Evolutionary conservation across 306 rosid genomes (phyloP).

Genomic region (Acacia acuminata): DNA sequence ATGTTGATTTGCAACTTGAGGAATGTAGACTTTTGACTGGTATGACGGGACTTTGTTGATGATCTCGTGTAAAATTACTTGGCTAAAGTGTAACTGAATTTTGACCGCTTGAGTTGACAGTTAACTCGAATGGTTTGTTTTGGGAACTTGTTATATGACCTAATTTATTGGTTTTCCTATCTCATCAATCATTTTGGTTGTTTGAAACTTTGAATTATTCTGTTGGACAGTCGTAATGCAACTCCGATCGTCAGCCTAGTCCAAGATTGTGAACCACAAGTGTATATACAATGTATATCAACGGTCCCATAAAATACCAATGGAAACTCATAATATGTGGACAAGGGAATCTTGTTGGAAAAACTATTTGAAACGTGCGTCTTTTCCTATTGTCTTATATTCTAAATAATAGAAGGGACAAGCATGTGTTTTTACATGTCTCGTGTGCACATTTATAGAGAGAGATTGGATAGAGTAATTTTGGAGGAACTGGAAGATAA

Average conservation of each 20-base stretch:
- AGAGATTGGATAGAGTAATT: not conserved
- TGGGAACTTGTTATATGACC: not conserved
- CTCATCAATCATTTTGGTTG: slow-evolving; percentile 3
- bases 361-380: not conserved
- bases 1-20: slow-evolving; percentile 21
- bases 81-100: not conserved
- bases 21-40: slow-evolving; percentile 7
- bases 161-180: slow-evolving; percentile 2
- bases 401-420: not conserved
- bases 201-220: no score
- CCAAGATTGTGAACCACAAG: not conserved
- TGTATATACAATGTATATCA: not conserved
- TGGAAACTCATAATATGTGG: not conserved
- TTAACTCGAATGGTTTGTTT: not conserved
- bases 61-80: slow-evolving; percentile 3
- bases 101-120: slow-evolving; percentile 17
- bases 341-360: not conserved
- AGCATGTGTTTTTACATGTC: not conserved
- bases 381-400: not conserved
- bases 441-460: not conserved
- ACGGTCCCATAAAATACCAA: not conserved
- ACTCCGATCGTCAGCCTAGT: not conserved
- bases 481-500: not conserved
- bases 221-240: not conserved
- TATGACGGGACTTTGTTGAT: not conserved